Evolutionary conservation across 75 land plant species (phyloP).

Genomic region (Chamaecyparis obtusa): DNA sequence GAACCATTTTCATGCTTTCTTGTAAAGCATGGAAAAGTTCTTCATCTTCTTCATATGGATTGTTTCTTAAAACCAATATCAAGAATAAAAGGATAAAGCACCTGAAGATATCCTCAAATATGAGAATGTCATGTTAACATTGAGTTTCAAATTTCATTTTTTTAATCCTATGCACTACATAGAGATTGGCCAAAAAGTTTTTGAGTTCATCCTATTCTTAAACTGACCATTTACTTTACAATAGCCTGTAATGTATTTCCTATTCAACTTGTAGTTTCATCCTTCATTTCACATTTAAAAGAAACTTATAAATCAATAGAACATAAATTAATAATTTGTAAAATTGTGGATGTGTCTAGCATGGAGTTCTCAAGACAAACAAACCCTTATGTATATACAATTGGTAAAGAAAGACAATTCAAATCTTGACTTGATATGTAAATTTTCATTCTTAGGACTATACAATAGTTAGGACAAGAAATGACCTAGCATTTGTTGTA

Average conservation of each 20-base stretch:
- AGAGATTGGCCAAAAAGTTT: neutral
- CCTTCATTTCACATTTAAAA: neutral
- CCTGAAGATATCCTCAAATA: neutral
- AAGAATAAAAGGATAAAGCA: neutral
- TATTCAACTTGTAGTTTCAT: neutral
- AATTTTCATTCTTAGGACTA: neutral
- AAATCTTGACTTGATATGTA: neutral
- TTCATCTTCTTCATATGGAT: conserved; percentile 45
- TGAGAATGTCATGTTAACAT: neutral
- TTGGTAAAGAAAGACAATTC: neutral
- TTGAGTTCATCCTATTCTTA: neutral
- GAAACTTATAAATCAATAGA: neutral
- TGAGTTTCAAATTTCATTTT: neutral
- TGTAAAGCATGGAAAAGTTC: conserved; percentile 66
- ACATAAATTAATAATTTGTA: neutral
- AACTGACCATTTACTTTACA: neutral
- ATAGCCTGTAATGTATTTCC: neutral
- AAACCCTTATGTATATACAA: neutral
- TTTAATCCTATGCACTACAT: neutral
- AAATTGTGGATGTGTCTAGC: neutral
- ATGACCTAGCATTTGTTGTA: neutral
- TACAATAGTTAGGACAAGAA: neutral
- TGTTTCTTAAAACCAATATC: conserved; percentile 23
- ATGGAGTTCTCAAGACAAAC: neutral
- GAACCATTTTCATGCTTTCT: conserved; percentile 43